Evolutionary conservation across 2,329 filamentous ascomycete species (phyloP).

Genomic region (Magnaporthales sp.): DNA sequence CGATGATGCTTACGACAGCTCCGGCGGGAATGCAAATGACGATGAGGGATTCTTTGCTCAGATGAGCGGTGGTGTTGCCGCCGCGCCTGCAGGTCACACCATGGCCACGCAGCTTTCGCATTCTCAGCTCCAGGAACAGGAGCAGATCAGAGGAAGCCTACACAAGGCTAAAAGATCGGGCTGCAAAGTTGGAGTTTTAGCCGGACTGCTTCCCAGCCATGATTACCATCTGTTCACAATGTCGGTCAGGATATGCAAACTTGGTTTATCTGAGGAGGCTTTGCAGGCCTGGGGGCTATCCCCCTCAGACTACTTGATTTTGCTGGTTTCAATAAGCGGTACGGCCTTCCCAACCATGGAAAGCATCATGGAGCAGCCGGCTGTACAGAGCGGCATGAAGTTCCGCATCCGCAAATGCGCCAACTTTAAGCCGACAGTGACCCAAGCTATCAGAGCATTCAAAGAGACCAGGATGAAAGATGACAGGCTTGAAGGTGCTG

Average conservation of each 20-base stretch:
- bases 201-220: slow-evolving; percentile 30
- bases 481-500: background rate
- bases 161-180: slow-evolving; percentile 52
- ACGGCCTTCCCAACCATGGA: slow-evolving; percentile 49
- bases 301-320: slow-evolving; percentile 58
- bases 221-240: slow-evolving; percentile 48
- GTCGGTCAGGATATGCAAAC: slow-evolving; percentile 59
- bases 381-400: slow-evolving; percentile 27
- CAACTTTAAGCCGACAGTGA: slow-evolving; percentile 60
- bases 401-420: slow-evolving; percentile 64
- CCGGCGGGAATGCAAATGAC: slow-evolving; percentile 10
- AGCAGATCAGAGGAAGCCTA: slow-evolving; percentile 49
- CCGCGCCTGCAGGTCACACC: background rate
- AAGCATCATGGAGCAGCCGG: slow-evolving; percentile 30
- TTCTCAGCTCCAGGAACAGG: background rate
- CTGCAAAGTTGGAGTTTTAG: slow-evolving; percentile 59
- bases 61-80: background rate
- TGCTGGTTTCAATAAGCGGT: slow-evolving; percentile 58
- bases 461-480: background rate
- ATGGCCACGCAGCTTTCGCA: slow-evolving; percentile 8
- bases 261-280: slow-evolving; percentile 66
- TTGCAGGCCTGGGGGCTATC: slow-evolving; percentile 70
- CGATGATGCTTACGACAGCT: slow-evolving; percentile 12
- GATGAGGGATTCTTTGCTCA: slow-evolving; percentile 12
- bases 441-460: slow-evolving; percentile 26